phyloP scores from a whole-genome alignment of 2,329 filamentous ascomycete genomes.

The Fusarium sp. region DNA sequence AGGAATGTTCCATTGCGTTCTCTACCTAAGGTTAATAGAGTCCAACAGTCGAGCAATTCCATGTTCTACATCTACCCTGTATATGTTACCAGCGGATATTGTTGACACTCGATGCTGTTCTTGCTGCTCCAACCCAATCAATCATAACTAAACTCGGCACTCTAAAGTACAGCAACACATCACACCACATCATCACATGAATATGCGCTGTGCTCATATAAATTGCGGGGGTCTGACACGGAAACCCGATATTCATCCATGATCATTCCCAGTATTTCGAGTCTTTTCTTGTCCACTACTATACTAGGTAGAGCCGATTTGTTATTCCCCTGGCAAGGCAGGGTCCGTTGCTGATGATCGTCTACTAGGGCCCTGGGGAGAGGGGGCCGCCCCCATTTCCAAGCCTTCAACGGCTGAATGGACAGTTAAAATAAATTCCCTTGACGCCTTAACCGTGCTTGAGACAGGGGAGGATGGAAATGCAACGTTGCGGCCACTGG shows the following conservation, averaged over 20 bases:
- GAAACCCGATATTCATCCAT: background rate
- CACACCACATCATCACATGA: background rate
- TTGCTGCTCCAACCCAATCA: background rate
- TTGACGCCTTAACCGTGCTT: constrained; percentile 25
- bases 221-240: constrained; percentile 3
- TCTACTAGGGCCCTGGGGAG: constrained; percentile 2
- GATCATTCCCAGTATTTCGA: background rate
- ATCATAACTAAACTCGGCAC: background rate
- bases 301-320: background rate
- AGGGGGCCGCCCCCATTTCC: background rate
- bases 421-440: background rate
- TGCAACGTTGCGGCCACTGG: constrained; percentile 1
- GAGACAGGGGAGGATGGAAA: background rate
- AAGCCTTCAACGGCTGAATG: background rate
- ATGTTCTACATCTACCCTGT: constrained; percentile 7
- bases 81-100: background rate
- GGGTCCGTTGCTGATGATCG: background rate
- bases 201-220: constrained; percentile 8
- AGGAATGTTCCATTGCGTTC: background rate
- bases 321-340: background rate
- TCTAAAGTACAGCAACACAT: background rate
- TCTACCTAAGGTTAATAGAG: background rate
- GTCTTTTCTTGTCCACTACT: background rate
- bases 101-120: background rate
- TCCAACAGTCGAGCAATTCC: background rate